Evolutionary conservation across 805 yeast genomes (phyloP).

Genomic region (Alloascoidea africana): DNA sequence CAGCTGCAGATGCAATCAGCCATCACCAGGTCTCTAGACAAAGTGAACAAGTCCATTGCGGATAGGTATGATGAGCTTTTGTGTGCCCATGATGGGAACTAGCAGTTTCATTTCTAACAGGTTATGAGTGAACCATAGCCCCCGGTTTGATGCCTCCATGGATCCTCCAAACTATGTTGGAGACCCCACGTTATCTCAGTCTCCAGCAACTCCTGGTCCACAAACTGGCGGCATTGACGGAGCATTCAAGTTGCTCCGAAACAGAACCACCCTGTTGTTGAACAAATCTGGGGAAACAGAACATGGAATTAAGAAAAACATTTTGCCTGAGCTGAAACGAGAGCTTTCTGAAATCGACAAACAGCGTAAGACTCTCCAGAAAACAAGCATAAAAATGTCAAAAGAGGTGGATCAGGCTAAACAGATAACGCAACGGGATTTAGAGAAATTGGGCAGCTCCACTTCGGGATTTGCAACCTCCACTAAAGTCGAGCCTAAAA

Average conservation of each 20-base stretch:
- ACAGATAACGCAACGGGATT: slow-evolving; percentile 19
- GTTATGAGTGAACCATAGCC: too few species aligned
- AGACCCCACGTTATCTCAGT: slow-evolving; percentile 3
- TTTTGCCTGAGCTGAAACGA: slow-evolving; percentile 28
- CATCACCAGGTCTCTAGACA: slow-evolving; percentile 17
- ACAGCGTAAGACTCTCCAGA: slow-evolving; percentile 25
- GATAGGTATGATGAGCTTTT: too few species aligned
- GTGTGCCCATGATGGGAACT: too few species aligned
- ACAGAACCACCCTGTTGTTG: slow-evolving; percentile 17
- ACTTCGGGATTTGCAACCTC: slow-evolving; percentile 18
- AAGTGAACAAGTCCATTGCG: slow-evolving; percentile 16
- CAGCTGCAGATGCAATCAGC: slow-evolving; percentile 15
- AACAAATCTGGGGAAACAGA: slow-evolving; percentile 24
- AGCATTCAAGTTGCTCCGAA: slow-evolving; percentile 18
- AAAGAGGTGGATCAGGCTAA: slow-evolving; percentile 23
- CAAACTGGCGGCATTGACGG: slow-evolving; percentile 16
- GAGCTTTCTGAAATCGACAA: slow-evolving; percentile 23
- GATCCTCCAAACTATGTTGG: slow-evolving; percentile 5
- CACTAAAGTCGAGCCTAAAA: slow-evolving; percentile 20
- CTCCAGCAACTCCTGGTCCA: slow-evolving; percentile 1
- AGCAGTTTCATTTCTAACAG: too few species aligned
- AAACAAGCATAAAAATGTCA: slow-evolving; percentile 18
- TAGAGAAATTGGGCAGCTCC: slow-evolving; percentile 20
- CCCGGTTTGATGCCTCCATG: slow-evolving; percentile 15
- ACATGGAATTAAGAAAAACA: slow-evolving; percentile 18